Base-by-base conservation (phyloP, 2,329 filamentous ascomycete genomes). In the Dactylellina leptospora region DNA sequence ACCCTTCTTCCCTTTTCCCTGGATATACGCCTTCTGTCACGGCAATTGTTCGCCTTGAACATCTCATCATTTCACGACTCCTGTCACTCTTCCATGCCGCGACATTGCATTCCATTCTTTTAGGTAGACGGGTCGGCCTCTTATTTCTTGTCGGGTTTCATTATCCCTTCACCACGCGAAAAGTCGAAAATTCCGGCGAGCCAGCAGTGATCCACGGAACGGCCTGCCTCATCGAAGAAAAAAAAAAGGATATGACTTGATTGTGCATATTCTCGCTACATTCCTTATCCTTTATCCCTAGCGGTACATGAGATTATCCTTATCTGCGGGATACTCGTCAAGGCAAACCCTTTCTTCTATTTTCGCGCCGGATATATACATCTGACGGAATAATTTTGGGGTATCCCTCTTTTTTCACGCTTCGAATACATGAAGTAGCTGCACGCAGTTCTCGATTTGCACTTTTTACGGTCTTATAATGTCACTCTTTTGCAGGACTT, bases 21-120 rank as follows among this genome's bases (percentile, higher is more conserved):
- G 59, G 51, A 62, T 45, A 56, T 58, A 50, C 42, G 56, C 25
- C 42, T 47, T 47, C 60, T 48, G 59, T 38, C 56, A 62, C 66
- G 59, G 25, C 56, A 71, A 55, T 44, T n/a, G 48, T 55, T 48
- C 42, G 38, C 59, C 13, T 56, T 33, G 45, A 54, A 45, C 20
- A 50, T 36, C 50, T 51, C 50, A 16, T 45, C 36, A 23, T 44
- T 30, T 33, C 56, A 54, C 42, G 45, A 58, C 60, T 72, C 68
- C 68, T 62, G 59, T 60, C 56, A 20, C 20, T 61, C 40, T 62
- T n/a, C 45, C 58, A 72, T 63, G 68, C 55, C 60, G 38, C 59
- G 59, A 55, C 53, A 72, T 64, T 71, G 42, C 27, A 71, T 71
- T 72, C 53, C 68, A 72, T 72, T 72, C 68, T 63, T 64, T 66